Base-by-base conservation (phyloP, 78 protist species). In the Dictyostelium capitatum region DNA sequence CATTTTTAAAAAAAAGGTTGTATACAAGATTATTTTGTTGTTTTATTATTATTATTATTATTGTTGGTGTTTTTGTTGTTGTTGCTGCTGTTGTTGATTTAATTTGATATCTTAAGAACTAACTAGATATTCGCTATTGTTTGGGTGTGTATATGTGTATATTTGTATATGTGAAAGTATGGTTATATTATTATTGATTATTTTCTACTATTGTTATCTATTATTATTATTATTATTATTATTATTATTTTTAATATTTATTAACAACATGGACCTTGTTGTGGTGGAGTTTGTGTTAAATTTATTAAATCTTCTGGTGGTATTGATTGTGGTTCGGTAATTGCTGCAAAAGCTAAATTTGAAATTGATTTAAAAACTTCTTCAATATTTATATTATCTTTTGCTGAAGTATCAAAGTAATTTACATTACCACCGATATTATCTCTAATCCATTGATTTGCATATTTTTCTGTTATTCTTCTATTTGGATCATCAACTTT, bases 401-500 rank as follows among this genome's bases (percentile, higher is more conserved):
- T 85, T 20, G 92, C 92, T 20, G 84, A 77, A 14, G 92, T 85
- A 80, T 85, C 92, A 41, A 62, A 85, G 54, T 85, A 85, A 59
- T 50, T 46, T 20, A 85, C 0, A 25, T 85, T 85, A 10, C 92
- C 92, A 48, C 92, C 92, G n/a, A 85, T 62, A 3, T 64, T 64
- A 28, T 62, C 69, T 59, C 51, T 57, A 69, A 46, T 25, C 51
- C 65, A 85, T 25, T 74, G 69, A 11, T 10, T 43, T 9, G 92
- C 92, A 0, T n/a, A n/a, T n/a, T 64, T 74, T 50, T 85, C 92
- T 37, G 78, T 37, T 0, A 85, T 79, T 53, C n/a, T 30, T 77
- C 92, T 74, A 23, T 74, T 77, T 64, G 79, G 77, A 20, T 81
- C 79, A 62, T 91, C 95, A 9, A 91, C 90, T 70, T 91, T 91